Evolutionary conservation across 495 filamentous ascomycete genomes (phyloP).

Genomic region (Aspergillus cristatus): DNA sequence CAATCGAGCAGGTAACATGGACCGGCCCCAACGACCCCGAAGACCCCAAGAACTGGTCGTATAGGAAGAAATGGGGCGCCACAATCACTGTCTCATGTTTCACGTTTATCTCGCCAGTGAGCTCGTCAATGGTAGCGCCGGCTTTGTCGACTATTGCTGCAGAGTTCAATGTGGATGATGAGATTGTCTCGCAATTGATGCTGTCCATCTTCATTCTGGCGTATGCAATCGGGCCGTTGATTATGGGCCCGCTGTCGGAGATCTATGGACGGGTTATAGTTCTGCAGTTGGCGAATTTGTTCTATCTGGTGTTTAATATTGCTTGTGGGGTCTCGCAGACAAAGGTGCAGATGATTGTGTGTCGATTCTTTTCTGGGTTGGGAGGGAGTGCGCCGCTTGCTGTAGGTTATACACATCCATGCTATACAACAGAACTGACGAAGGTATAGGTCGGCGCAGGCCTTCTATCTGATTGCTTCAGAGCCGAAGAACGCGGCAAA

Average conservation of each 20-base stretch:
- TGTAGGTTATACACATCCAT: conserved; percentile 18
- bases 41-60: conserved; percentile 53
- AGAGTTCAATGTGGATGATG: conserved; percentile 52
- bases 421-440: too few species aligned
- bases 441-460: conserved; percentile 44
- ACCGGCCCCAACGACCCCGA: conserved; percentile 46
- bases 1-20: conserved; percentile 46
- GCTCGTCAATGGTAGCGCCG: conserved; percentile 66
- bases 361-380: conserved; percentile 49
- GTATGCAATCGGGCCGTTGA: conserved; percentile 60
- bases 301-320: conserved; percentile 56
- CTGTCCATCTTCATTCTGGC: conserved; percentile 70
- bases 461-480: conserved; percentile 54
- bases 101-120: conserved; percentile 66
- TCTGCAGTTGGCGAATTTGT: conserved; percentile 51
- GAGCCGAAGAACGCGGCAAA: conserved; percentile 53
- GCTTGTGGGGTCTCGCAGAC: conserved; percentile 43
- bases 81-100: conserved; percentile 49
- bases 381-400: conserved; percentile 47
- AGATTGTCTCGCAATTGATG: conserved; percentile 47
- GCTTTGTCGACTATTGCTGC: conserved; percentile 44
- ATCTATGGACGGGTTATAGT: conserved; percentile 62
- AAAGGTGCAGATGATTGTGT: conserved; percentile 44
- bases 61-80: conserved; percentile 51
- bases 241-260: conserved; percentile 65